Evolutionary conservation across 495 filamentous ascomycete species (phyloP).

Genomic region (Aspergillus wentii): DNA sequence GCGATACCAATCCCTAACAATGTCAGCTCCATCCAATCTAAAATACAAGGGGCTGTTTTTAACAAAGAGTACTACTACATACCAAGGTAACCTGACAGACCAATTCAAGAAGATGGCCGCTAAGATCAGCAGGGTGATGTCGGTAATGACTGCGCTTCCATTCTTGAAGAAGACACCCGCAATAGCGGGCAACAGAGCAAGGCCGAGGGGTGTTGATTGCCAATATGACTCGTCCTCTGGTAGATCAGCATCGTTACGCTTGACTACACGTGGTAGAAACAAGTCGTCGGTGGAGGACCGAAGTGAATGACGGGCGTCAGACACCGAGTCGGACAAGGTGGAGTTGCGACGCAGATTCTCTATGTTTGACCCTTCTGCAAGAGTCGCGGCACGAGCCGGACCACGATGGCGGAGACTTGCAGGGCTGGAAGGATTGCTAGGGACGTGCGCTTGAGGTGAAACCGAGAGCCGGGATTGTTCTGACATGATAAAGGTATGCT

Average conservation of each 20-base stretch:
- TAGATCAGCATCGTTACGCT: slow-evolving; percentile 14
- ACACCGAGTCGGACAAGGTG: slow-evolving; percentile 65
- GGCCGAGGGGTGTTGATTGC: slow-evolving; percentile 71
- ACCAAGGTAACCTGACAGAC: slow-evolving; percentile 90
- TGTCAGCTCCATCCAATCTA: slow-evolving; percentile 1
- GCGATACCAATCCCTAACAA: slow-evolving; percentile 79
- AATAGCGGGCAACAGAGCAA: slow-evolving; percentile 80
- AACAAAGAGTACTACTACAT: slow-evolving; percentile 9
- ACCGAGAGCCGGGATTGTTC: background rate
- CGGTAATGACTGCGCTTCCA: slow-evolving; percentile 76
- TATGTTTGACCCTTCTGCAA: slow-evolving; percentile 23
- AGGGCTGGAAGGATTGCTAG: background rate
- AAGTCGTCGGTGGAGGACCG: slow-evolving; percentile 69
- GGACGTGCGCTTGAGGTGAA: background rate
- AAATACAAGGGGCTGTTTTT: too few relatives aligned
- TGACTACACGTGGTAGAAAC: slow-evolving; percentile 54
- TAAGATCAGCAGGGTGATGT: slow-evolving; percentile 72
- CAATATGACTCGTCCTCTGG: slow-evolving; percentile 56
- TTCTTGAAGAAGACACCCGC: slow-evolving; percentile 82
- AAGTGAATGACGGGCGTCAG: slow-evolving; percentile 61
- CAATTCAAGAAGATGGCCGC: slow-evolving; percentile 88
- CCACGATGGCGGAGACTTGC: slow-evolving; percentile 36
- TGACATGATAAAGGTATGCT: background rate
- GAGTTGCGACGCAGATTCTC: slow-evolving; percentile 61
- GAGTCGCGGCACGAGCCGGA: slow-evolving; percentile 35